Base-by-base conservation (phyloP, 2,329 filamentous ascomycete species). In the Cladosporium sp. region DNA sequence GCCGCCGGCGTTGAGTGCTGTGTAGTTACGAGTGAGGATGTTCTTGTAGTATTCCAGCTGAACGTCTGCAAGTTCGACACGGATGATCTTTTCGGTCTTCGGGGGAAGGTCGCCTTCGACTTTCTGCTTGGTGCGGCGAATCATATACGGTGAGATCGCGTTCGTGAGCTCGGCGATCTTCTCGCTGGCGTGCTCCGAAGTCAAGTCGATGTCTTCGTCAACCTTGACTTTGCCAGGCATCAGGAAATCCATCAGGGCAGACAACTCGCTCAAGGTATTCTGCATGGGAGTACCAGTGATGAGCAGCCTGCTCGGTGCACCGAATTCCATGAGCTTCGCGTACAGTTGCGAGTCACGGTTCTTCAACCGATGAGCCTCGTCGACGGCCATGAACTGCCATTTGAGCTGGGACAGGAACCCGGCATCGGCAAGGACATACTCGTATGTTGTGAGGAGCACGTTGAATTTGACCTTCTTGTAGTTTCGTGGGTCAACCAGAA, bases 11-110 rank as follows among this genome's bases (percentile, higher is more conserved):
- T 95, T 95, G 32, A 98, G 78, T 3, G 92, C 93, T 31, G 90
- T 84, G 64, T 98, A 98, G 67, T 98, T 98, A 64, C 92, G 85
- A 0, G 93, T 97, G 19, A 98, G 77, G 54, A 98, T 97, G 66
- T 97, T 97, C 73, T 97, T 97, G 77, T 98, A 98, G 70, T 96
- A 97, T 59, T 98, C 92, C 9, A 97, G 77, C 67, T 98, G 93
- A 28, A 97, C 85, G 70, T 98, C 93, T 0, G 93, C 95, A 46
- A 98, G 78, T 70, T 97, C 93, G 38, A 98, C 93, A 52, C 95
- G 89, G 67, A 98, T 95, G 60, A 98, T 98, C 75, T 97, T 98
- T 69, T 98, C 93, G 0, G 89, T 95, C 75, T 98, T 98, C 0
- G 92, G 90, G 10, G 93, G 93, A 22, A 98, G 76, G 61, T 98